phyloP scores from a whole-genome alignment of 164 flowering plant genomes.

The Tetrastigma voinierianum region DNA sequence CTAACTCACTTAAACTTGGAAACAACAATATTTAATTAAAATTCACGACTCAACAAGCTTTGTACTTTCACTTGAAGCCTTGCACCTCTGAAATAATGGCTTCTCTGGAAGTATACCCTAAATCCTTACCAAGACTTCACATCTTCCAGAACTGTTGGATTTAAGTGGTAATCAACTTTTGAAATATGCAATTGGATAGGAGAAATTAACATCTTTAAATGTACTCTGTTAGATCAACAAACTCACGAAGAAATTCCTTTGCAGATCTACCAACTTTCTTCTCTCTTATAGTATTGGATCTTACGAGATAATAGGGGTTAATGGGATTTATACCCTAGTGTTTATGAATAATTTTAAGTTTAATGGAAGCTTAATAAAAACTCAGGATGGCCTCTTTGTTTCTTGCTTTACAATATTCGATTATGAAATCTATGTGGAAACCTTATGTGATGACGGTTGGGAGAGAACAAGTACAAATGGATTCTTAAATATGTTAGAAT shows the following conservation, averaged over 20 bases:
- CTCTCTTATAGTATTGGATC: no score
- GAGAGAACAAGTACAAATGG: no score
- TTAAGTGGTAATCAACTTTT: neutral
- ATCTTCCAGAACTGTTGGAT: neutral
- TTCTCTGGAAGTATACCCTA: neutral
- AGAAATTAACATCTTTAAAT: neutral
- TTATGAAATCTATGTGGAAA: no score
- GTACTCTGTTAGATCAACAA: neutral
- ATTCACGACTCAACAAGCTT: neutral
- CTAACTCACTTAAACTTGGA: neutral
- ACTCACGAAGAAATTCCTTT: no score
- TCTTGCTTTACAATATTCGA: no score
- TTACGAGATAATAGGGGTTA: no score
- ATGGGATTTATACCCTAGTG: no score
- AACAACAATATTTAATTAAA: neutral
- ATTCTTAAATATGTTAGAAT: no score
- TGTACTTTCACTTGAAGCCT: neutral
- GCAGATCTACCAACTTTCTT: no score
- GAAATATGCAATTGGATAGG: neutral
- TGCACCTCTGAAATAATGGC: no score
- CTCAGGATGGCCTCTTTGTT: neutral
- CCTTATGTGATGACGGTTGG: no score
- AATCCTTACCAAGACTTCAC: neutral
- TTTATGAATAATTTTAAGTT: neutral
- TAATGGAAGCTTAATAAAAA: no score